Evolutionary conservation across 345 rosid species (phyloP).

Genomic region (Gossypium ekmanianum): DNA sequence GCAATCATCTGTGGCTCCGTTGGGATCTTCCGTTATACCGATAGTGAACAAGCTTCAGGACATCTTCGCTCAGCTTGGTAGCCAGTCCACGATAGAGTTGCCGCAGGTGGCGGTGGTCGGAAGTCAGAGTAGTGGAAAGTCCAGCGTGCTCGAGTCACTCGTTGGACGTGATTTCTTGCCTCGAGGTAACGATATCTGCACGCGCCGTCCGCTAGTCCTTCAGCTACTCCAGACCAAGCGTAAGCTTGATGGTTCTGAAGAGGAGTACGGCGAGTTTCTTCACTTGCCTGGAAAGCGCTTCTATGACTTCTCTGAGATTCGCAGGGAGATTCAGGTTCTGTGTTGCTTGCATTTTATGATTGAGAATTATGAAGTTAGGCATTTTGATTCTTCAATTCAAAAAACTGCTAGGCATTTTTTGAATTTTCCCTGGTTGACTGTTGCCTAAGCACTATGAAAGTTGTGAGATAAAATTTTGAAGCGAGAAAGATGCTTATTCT

Average conservation of each 20-base stretch:
- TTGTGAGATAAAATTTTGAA: not conserved
- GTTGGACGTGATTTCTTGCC: conserved; percentile 98
- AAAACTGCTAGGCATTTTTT: not conserved
- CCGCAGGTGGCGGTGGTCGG: conserved; percentile 99
- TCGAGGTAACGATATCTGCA: conserved; percentile 85
- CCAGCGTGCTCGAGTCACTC: conserved; percentile 94
- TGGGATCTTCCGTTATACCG: conserved; percentile 91
- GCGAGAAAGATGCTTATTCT: not conserved
- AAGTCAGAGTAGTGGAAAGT: conserved; percentile 98
- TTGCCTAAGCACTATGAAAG: not conserved
- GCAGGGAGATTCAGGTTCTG: conserved; percentile 83
- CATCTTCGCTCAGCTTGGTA: conserved; percentile 91
- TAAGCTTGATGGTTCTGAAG: conserved; percentile 55
- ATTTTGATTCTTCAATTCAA: not conserved
- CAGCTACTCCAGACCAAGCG: conserved; percentile 87
- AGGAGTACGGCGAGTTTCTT: conserved; percentile 94
- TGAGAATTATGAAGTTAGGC: not conserved
- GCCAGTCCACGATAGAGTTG: conserved; percentile 83
- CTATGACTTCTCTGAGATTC: conserved; percentile 86
- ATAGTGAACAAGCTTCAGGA: conserved; percentile 92
- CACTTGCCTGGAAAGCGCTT: conserved; percentile 77
- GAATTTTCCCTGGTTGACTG: not conserved
- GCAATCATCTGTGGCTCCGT: conserved; percentile 36
- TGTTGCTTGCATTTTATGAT: conserved; percentile 9
- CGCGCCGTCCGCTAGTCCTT: conserved; percentile 92